These are phyloP conservation scores for Lachancea meyersii DNA, from an alignment of 805 yeast genomes.

Conservation along the genomic window DNA sequence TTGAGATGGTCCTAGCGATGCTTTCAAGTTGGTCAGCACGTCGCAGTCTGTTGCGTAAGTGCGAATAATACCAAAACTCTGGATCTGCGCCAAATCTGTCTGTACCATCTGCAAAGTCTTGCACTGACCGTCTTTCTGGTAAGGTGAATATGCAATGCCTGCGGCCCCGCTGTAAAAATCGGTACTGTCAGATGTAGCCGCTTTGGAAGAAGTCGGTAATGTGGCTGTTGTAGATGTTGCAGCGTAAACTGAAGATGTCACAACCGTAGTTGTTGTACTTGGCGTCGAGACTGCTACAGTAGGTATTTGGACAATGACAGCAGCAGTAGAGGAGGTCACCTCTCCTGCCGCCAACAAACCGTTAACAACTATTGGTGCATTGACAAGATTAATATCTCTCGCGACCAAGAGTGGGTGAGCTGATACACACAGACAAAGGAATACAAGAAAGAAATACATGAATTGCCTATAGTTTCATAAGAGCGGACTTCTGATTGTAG, in stretches of 20 bases:
- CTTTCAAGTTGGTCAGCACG: constrained; percentile 52
- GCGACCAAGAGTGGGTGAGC: neutral
- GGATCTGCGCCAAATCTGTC: constrained; percentile 49
- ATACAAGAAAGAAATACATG: neutral
- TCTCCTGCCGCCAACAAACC: neutral
- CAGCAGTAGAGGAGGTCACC: neutral
- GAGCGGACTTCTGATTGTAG: neutral
- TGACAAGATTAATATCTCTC: constrained; percentile 1
- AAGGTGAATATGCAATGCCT: constrained; percentile 52
- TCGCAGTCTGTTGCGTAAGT: constrained; percentile 78
- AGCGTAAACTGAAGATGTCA: neutral
- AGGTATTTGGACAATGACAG: neutral
- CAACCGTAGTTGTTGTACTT: neutral
- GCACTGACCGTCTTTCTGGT: constrained; percentile 55
- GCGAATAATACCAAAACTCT: constrained; percentile 49
- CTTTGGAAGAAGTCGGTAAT: neutral
- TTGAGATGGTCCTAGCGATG: constrained; percentile 57
- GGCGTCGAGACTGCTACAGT: neutral
- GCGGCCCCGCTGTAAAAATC: constrained; percentile 7
- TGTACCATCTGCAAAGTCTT: constrained; percentile 46
- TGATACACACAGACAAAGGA: neutral
- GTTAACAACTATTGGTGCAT: neutral
- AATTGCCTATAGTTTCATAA: neutral
- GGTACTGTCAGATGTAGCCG: neutral
- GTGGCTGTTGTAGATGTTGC: neutral